A percentile compares a stretch with the other conserved stretches of the same genome.
Conservation (phyloP, 768 basidiomycete genomes). For the Tricholoma matsutake region DNA sequence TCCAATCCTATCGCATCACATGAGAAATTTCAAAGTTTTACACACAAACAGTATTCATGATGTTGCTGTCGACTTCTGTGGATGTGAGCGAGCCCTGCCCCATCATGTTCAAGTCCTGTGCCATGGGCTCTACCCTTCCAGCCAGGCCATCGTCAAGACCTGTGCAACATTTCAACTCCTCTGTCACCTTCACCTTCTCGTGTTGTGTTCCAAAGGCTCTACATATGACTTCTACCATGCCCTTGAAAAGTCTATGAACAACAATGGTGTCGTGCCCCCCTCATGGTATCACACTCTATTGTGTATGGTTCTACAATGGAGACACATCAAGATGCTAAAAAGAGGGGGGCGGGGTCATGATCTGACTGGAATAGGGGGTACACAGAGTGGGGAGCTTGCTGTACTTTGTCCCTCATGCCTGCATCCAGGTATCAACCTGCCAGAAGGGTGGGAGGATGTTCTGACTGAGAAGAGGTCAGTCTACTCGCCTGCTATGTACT, state of each 20-base stretch:
- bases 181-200: conserved; percentile 23
- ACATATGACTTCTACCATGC: conserved; percentile 29
- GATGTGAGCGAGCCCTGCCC: conserved; percentile 3
- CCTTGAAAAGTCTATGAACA: conserved; percentile 22
- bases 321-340: conserved; percentile 22
- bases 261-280: conserved; percentile 16
- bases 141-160: conserved; percentile 15
- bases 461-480: conserved; percentile 6
- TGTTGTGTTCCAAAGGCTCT: conserved; percentile 25
- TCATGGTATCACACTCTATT: conserved; percentile 14
- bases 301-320: conserved; percentile 18
- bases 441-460: conserved; percentile 15
- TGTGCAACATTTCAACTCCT: conserved; percentile 26
- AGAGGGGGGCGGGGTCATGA: conserved; percentile 22
- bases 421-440: conserved; percentile 24
- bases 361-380: conserved; percentile 14
- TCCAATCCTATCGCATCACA: conserved; percentile 2
- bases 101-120: conserved; percentile 21
- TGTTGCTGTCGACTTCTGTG: conserved; percentile 14
- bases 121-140: conserved; percentile 19
- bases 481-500: background rate
- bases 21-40: conserved; percentile 8
- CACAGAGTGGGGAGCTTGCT: conserved; percentile 20
- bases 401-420: conserved; percentile 28
- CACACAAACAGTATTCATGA: conserved; percentile 19